Conservation (phyloP, 305 asterid genomes). For the Caryopteris hybrid region DNA sequence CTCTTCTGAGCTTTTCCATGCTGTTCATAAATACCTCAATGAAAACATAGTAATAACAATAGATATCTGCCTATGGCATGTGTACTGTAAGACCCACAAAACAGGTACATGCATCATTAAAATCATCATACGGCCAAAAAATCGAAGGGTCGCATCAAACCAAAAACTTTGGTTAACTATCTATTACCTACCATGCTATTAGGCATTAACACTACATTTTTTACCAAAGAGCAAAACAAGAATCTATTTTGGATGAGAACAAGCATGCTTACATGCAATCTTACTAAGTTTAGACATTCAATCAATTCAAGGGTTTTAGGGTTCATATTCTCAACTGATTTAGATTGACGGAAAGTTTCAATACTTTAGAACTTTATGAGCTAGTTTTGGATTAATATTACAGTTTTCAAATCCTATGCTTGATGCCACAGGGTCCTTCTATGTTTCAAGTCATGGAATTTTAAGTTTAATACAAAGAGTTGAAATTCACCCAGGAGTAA, state of each 20-base stretch:
- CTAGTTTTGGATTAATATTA: neutral
- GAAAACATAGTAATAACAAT: neutral
- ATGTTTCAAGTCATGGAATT: neutral
- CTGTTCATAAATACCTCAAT: slow-evolving; percentile 21
- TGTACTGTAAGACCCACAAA: neutral
- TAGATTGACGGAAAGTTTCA: neutral
- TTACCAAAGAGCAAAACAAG: neutral
- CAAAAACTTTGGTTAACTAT: neutral
- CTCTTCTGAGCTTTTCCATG: slow-evolving; percentile 34
- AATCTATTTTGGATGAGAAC: neutral
- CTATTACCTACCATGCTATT: neutral
- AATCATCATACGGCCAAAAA: neutral
- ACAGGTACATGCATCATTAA: neutral
- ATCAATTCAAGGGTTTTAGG: neutral
- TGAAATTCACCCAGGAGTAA: neutral
- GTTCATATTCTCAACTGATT: neutral
- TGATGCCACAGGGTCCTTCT: too few relatives aligned
- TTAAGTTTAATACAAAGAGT: neutral
- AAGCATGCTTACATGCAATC: neutral
- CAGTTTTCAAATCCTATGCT: neutral
- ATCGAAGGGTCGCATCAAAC: neutral
- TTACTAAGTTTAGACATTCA: neutral
- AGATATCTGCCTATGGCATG: neutral
- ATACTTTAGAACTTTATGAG: neutral
- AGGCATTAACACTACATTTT: neutral